Conservation (phyloP, 2,329 filamentous ascomycete species). For the Thelonectria olida region DNA sequence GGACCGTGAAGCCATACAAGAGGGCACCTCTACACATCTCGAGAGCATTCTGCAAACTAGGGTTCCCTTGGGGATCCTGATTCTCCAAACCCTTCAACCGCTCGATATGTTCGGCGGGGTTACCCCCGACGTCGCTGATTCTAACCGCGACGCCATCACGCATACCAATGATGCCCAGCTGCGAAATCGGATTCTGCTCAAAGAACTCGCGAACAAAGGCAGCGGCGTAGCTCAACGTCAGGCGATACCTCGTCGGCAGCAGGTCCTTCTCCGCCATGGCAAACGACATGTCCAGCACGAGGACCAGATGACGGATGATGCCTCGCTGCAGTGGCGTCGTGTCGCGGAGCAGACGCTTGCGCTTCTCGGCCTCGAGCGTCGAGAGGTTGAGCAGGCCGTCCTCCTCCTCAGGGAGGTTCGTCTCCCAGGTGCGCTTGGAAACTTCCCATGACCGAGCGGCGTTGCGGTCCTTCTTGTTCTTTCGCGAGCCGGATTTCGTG, state of each 20-base stretch:
- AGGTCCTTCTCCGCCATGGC: constrained; percentile 97
- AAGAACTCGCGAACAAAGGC: constrained; percentile 96
- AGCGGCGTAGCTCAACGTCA: constrained; percentile 83
- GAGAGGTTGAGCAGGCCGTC: constrained; percentile 83
- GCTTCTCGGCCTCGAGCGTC: constrained; percentile 84
- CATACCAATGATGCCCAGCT: constrained; percentile 93
- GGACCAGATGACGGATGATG: constrained; percentile 94
- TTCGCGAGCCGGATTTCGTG: constrained; percentile 41
- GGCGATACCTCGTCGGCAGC: constrained; percentile 84
- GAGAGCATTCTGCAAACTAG: constrained; percentile 91
- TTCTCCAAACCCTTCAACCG: constrained; percentile 74
- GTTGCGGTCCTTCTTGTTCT: constrained; percentile 46
- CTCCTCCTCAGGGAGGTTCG: constrained; percentile 73
- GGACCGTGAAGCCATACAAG: constrained; percentile 62
- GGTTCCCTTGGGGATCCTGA: constrained; percentile 76
- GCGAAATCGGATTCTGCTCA: constrained; percentile 97
- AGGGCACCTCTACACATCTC: constrained; percentile 93
- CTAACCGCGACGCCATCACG: constrained; percentile 87
- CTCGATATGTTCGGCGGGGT: constrained; percentile 87
- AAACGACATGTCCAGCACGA: constrained; percentile 90
- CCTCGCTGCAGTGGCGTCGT: constrained; percentile 95
- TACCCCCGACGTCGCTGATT: constrained; percentile 90
- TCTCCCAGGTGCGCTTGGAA: constrained; percentile 76
- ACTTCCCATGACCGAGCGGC: constrained; percentile 71
- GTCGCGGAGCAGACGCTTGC: constrained; percentile 83